Conservation (phyloP, 78 protist species). For the Isochrysis galbana region DNA sequence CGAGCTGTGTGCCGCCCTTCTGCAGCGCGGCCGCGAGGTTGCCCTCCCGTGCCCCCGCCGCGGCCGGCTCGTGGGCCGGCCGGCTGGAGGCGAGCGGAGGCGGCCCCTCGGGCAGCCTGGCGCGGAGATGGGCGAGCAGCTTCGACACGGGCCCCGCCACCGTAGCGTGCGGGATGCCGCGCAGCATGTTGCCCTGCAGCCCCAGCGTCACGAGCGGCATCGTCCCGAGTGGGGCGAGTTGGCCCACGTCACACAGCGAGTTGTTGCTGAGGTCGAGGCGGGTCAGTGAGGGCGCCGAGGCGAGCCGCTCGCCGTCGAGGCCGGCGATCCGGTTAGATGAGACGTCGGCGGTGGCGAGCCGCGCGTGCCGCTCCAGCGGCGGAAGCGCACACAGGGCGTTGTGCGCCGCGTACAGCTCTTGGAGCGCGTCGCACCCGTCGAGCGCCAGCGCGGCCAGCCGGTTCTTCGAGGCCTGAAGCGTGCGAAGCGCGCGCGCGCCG, state of each 20-base stretch:
- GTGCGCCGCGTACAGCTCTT: neutral
- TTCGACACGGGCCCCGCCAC: neutral
- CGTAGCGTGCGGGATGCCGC: neutral
- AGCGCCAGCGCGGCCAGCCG: neutral
- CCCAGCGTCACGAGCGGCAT: neutral
- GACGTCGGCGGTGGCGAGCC: neutral
- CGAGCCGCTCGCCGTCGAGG: neutral
- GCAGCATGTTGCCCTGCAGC: neutral
- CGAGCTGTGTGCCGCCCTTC: neutral
- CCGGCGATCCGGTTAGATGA: neutral
- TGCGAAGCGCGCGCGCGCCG: neutral
- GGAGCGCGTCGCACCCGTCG: neutral
- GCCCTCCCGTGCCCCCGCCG: neutral
- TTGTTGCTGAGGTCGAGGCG: neutral
- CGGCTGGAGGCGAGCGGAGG: neutral
- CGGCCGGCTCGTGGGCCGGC: neutral
- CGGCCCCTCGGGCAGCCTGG: neutral
- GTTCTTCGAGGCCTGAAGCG: neutral
- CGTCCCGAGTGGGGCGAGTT: neutral
- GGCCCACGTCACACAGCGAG: neutral
- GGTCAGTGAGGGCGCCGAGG: neutral
- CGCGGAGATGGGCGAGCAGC: neutral
- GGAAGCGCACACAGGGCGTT: neutral
- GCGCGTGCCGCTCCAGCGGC: neutral
- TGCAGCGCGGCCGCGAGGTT: neutral